Evolutionary conservation across 2,329 filamentous ascomycete genomes (phyloP), one percentile per base, ranked within the genome.

Genomic region (Cordyceps fumosorosea): DNA sequence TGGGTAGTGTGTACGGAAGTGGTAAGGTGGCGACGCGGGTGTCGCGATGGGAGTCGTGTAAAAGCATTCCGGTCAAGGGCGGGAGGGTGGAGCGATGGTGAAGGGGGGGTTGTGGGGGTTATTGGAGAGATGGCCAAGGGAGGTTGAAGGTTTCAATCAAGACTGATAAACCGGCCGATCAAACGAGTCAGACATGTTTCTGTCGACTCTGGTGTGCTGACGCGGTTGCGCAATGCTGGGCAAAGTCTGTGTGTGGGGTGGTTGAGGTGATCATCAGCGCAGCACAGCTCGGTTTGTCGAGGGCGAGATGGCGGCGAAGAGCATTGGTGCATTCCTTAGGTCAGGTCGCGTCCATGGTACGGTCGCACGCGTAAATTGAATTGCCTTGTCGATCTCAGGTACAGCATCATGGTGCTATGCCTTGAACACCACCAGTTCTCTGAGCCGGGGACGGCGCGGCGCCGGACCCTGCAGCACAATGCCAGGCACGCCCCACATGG

Each of bases 11-110:
- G 3, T 29, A 29, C 29, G 29, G 29, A 29, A 29, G 29, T 7
- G 29, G 29, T 7, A 29, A 37, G 11, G 11, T 37, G 34, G 34
- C 11, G 34, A 37, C 34, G 34, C 34, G 34, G 5, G 34, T 37
- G 34, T 37, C 34, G 34, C 34, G 34, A 29, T 29, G n/a, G 29
- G 7, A 24, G 11, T 24, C 10, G 20, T n/a, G 14, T 16, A 51
- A 51, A n/a, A 45, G 44, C 55, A 57, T 57, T 57, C 55, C 55
- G 48, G 55, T 37, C 26, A 24, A 57, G 44, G 44, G 55, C 55
- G 53, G 32, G 51, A 11, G 5, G 54, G 54, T 37, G 24, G 20
- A 26, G 16, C 2, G 24, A 29, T 29, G 29, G 29, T 22, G 14
- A 10, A 14, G 24, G 22, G 53, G 12, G 16, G n/a, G 51, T 12